Evolutionary conservation across 176 grass and related monocot genomes (phyloP).

Genomic region (Carex littledalei): DNA sequence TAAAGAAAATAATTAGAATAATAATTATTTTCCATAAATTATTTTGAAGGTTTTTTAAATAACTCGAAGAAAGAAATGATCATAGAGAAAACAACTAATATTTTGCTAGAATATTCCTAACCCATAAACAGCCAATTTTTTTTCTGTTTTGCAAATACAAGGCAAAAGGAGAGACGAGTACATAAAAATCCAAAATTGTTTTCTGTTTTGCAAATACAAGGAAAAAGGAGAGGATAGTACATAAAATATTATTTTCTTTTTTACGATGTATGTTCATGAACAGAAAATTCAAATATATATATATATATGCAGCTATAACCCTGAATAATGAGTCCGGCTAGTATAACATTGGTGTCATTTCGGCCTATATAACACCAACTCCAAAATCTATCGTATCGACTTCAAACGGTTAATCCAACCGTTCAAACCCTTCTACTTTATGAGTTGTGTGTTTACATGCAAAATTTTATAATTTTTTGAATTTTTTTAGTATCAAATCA

Average conservation of each 20-base stretch:
- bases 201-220: neutral
- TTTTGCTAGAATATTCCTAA: neutral
- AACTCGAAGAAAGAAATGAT: neutral
- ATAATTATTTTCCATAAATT: neutral
- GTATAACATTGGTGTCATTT: too few relatives aligned
- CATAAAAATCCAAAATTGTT: neutral
- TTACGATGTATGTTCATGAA: neutral
- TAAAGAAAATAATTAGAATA: neutral
- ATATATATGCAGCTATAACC: neutral
- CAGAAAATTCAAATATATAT: neutral
- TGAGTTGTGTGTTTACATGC: too few relatives aligned
- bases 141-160: neutral
- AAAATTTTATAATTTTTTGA: too few relatives aligned
- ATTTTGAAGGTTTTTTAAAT: neutral
- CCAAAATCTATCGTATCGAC: too few relatives aligned
- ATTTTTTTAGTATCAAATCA: too few relatives aligned
- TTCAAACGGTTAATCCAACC: too few relatives aligned
- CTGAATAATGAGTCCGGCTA: too few relatives aligned
- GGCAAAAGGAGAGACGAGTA: neutral
- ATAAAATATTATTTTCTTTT: neutral
- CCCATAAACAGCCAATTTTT: neutral
- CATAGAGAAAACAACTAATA: neutral
- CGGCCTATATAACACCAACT: too few relatives aligned
- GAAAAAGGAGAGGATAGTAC: neutral
- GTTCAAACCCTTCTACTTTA: too few relatives aligned